Evolutionary conservation across 495 filamentous ascomycete genomes (phyloP).

Genomic region (Aspergillus indologenus): DNA sequence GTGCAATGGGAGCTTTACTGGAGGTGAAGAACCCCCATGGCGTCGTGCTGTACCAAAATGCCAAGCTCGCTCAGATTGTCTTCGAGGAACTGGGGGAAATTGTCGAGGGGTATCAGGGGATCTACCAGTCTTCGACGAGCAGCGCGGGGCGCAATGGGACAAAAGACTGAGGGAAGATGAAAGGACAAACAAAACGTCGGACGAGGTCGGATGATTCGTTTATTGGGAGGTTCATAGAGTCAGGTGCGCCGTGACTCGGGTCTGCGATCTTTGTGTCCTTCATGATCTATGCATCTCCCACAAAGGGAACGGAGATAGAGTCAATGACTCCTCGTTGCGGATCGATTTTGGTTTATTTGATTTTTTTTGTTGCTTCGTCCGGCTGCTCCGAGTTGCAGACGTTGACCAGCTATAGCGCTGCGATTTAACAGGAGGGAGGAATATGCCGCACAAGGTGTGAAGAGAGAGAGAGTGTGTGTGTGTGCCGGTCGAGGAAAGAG

Average conservation of each 20-base stretch:
- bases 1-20: slow-evolving; percentile 44
- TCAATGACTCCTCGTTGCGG: no score
- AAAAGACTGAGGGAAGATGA: neutral
- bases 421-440: neutral
- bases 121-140: slow-evolving; percentile 36
- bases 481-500: no score
- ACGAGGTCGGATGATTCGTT: no score
- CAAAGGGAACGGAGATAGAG: no score
- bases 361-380: slow-evolving; percentile 1
- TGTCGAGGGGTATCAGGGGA: slow-evolving; percentile 41
- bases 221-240: no score
- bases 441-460: neutral
- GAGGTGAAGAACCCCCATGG: slow-evolving; percentile 39
- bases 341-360: no score
- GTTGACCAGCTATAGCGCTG: neutral
- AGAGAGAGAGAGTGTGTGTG: neutral
- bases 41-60: slow-evolving; percentile 29
- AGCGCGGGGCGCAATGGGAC: slow-evolving; percentile 27
- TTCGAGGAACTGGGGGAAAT: slow-evolving; percentile 33
- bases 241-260: no score
- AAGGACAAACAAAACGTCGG: no score
- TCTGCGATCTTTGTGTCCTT: no score
- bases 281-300: no score
- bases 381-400: neutral
- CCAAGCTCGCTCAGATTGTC: slow-evolving; percentile 44